Base-by-base conservation (phyloP, 176 grass and related monocot species). In the Bothriochloa decipiens region DNA sequence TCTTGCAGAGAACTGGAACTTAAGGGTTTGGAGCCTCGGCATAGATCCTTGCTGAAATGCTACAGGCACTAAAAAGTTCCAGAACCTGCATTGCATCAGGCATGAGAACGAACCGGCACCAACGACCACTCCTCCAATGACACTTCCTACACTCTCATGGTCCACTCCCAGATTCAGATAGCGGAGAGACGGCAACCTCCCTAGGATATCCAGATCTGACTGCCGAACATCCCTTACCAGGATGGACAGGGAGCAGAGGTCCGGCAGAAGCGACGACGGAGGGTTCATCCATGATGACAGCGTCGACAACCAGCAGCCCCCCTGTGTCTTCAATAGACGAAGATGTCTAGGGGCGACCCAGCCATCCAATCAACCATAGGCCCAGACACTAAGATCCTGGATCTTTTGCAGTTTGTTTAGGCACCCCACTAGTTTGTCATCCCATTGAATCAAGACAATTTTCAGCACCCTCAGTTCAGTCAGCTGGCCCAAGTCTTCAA, bases 311-410 rank as follows among this genome's bases (percentile, higher is more conserved):
- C 14, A 35, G 13, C 65, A 3, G 29, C 27, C 27, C 0, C 0
- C 8, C 1, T 0, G 0, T 67, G 29, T 28, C 2, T 8, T 0
- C 29, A 67, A 18, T 3, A 1, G 17, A 0, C 65, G 1, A 5
- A 67, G 28, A 67, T 1, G 2, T 36, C 14, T 5, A 67, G 65
- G 29, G 55, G 55, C 22, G 3, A n/a, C 55, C 55, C 22, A 67
- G 14, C 5, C 28, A 36, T 67, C 65, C 65, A 67, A 67, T 6
- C n/a, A n/a, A n/a, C n/a, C n/a, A n/a, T n/a, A n/a, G n/a, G n/a
- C n/a, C n/a, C n/a, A n/a, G n/a, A n/a, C n/a, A n/a, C n/a, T n/a
- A n/a, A 50, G 47, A 50, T 50, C 14, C 6, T 50, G 65, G 27
- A 67, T 35, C 29, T 67, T 35, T 17, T 35, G 4, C 28, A 67